Percentiles rank a stretch among this genome's conserved stretches.
Evolutionary conservation across 192 early-diverging fungal genomes (phyloP).

Genomic region (Entomortierella beljakovae): DNA sequence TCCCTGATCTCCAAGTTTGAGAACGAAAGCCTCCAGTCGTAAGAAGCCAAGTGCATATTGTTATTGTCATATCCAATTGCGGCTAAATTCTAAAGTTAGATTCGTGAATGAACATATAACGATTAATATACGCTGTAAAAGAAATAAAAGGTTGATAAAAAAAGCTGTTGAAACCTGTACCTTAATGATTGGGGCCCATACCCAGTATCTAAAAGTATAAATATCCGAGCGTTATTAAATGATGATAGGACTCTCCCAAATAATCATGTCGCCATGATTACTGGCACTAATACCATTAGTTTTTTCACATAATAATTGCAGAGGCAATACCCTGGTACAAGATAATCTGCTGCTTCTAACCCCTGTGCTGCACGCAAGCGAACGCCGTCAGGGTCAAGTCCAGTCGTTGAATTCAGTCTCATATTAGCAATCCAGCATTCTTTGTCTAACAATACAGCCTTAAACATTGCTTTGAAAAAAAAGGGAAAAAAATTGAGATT

Average conservation of each 20-base stretch:
- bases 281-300: not conserved
- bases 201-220: conserved; percentile 78
- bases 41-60: conserved; percentile 88
- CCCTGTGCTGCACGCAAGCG: conserved; percentile 88
- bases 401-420: conserved; percentile 82
- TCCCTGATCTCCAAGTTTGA: conserved; percentile 84
- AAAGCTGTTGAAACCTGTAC: not conserved
- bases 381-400: conserved; percentile 85
- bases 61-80: conserved; percentile 88
- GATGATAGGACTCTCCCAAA: too few relatives aligned
- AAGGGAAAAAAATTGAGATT: conserved; percentile 1
- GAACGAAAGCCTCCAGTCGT: conserved; percentile 91
- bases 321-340: conserved; percentile 77
- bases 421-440: conserved; percentile 88
- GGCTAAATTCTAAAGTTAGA: conserved; percentile 74
- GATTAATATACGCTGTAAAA: not conserved
- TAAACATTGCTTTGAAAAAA: conserved; percentile 74
- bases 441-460: conserved; percentile 86
- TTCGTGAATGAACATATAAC: not conserved
- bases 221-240: too few relatives aligned
- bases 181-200: conserved; percentile 73
- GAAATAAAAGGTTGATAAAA: too few relatives aligned
- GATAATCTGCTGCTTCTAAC: conserved; percentile 90
- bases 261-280: conserved; percentile 14
- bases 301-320: not conserved